These are phyloP conservation scores for Penicillium silybi DNA, from an alignment of 495 filamentous ascomycete species.

Conservation along the genomic window DNA sequence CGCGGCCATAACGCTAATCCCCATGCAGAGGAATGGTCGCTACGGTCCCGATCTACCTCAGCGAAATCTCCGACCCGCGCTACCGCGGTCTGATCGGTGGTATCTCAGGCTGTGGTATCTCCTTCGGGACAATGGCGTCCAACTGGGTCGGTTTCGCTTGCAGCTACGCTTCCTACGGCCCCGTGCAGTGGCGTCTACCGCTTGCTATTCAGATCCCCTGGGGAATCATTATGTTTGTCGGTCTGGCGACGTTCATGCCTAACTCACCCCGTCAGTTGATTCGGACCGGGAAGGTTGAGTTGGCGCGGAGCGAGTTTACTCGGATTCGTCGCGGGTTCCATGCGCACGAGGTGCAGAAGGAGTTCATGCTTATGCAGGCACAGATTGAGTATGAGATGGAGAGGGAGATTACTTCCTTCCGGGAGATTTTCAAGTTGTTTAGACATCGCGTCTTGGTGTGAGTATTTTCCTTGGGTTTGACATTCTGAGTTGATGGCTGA, in stretches of 20 bases:
- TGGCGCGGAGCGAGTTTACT: slow-evolving; percentile 46
- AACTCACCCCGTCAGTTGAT: slow-evolving; percentile 55
- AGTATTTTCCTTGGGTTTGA: slow-evolving; percentile 6
- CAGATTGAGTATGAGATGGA: slow-evolving; percentile 61
- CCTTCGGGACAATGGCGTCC: slow-evolving; percentile 55
- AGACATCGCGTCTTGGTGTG: slow-evolving; percentile 48
- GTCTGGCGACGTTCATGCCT: slow-evolving; percentile 56
- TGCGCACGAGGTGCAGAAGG: slow-evolving; percentile 46
- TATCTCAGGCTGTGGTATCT: slow-evolving; percentile 55
- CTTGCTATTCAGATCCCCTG: slow-evolving; percentile 57
- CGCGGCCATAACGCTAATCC: neutral
- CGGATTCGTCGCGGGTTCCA: slow-evolving; percentile 47
- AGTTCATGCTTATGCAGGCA: slow-evolving; percentile 52
- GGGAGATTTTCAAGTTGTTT: slow-evolving; percentile 51
- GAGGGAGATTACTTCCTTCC: slow-evolving; percentile 49
- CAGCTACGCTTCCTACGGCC: slow-evolving; percentile 50
- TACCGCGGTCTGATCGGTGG: slow-evolving; percentile 55
- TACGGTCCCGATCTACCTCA: slow-evolving; percentile 57
- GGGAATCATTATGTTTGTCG: slow-evolving; percentile 55
- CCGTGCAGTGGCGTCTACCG: slow-evolving; percentile 54
- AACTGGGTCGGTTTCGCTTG: slow-evolving; percentile 60
- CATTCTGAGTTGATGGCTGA: neutral
- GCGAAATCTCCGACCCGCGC: slow-evolving; percentile 52
- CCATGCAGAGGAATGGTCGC: slow-evolving; percentile 45
- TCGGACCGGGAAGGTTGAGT: slow-evolving; percentile 48